Evolutionary conservation across 2,329 filamentous ascomycete species (phyloP).

Genomic region (Alternaria sp.): DNA sequence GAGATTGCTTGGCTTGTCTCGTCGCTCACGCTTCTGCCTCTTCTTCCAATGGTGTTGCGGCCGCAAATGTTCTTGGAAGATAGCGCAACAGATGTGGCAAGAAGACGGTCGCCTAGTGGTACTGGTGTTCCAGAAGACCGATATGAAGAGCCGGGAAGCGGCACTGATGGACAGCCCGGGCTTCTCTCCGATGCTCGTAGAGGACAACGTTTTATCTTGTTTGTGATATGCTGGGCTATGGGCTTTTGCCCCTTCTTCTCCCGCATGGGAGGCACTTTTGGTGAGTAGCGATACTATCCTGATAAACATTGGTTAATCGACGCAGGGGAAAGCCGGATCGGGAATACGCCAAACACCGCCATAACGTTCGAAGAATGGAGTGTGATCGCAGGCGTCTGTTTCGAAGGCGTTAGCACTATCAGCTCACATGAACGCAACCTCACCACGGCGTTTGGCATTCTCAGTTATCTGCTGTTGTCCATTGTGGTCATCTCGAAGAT

Average conservation of each 20-base stretch:
- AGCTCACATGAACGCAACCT: background rate
- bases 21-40: slow-evolving; percentile 24
- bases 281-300: slow-evolving; percentile 4
- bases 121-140: background rate
- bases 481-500: slow-evolving; percentile 11
- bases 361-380: slow-evolving; percentile 17
- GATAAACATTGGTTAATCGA: too few species aligned
- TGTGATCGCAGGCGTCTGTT: slow-evolving; percentile 7
- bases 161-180: background rate
- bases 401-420: background rate
- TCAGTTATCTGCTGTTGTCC: slow-evolving; percentile 13
- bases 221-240: slow-evolving; percentile 21
- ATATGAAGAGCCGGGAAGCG: background rate
- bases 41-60: slow-evolving; percentile 16
- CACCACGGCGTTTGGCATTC: slow-evolving; percentile 7
- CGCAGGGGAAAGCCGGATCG: slow-evolving; percentile 9
- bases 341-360: slow-evolving; percentile 1
- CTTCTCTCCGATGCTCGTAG: slow-evolving; percentile 1
- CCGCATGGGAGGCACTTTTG: slow-evolving; percentile 20
- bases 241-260: slow-evolving; percentile 27
- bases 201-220: slow-evolving; percentile 13
- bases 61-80: background rate
- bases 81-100: background rate
- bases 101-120: background rate
- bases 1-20: slow-evolving; percentile 29